These are phyloP conservation scores for Anthoceros angustus DNA, from an alignment of 225 moss, liverwort and hornwort species.

Conservation along the genomic window DNA sequence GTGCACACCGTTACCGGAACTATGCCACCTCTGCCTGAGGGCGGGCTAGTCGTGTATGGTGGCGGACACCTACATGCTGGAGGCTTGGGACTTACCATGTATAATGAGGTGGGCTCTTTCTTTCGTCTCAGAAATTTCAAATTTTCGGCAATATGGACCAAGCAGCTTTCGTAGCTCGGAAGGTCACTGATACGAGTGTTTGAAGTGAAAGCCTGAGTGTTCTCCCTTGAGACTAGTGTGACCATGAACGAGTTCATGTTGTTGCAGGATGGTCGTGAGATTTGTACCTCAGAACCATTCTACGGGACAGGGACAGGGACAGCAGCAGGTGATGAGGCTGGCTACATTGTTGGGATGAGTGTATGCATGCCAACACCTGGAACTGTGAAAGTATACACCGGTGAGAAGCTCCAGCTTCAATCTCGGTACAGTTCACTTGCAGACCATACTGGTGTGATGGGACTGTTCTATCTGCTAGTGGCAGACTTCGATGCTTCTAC, in stretches of 20 bases:
- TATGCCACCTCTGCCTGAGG: constrained; percentile 12
- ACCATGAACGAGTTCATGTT: not conserved
- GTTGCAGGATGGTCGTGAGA: constrained; percentile 9
- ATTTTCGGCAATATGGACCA: too few species aligned
- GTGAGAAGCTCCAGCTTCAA: constrained; percentile 1
- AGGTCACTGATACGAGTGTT: too few species aligned
- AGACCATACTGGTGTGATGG: constrained; percentile 13
- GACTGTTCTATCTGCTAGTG: not conserved
- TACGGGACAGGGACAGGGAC: constrained; percentile 12
- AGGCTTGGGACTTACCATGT: constrained; percentile 19
- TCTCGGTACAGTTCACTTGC: constrained; percentile 8
- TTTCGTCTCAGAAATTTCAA: not conserved
- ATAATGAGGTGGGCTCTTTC: constrained; percentile 15
- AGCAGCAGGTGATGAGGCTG: constrained; percentile 11
- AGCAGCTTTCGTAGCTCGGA: too few species aligned
- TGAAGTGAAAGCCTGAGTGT: too few species aligned
- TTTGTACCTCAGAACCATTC: constrained; percentile 8
- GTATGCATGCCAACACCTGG: constrained; percentile 13
- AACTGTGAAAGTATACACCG: not conserved
- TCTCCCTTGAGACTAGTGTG: too few species aligned
- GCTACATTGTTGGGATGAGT: constrained; percentile 16
- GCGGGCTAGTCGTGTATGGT: constrained; percentile 10
- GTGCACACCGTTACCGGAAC: constrained; percentile 17
- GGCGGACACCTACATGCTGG: constrained; percentile 8
- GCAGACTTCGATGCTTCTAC: not conserved